phyloP scores from a whole-genome alignment of 2,329 filamentous ascomycete genomes.

The Escovopsis sp. region DNA sequence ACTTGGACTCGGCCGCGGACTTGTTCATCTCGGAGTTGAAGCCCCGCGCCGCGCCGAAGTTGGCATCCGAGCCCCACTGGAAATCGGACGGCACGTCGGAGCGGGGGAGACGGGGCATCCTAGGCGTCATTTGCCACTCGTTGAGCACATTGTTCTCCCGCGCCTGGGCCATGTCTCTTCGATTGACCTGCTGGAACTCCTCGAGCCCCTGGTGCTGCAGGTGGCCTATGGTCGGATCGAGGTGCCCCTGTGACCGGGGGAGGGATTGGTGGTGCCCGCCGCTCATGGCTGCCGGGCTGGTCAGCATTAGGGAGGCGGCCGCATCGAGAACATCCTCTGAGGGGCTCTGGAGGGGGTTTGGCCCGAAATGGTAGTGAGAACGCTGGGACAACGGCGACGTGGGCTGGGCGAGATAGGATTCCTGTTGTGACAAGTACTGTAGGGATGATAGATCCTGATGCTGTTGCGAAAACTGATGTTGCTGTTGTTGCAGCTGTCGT shows the following conservation, averaged over 20 bases:
- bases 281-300: slow-evolving; percentile 14
- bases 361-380: too few species aligned
- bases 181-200: slow-evolving; percentile 25
- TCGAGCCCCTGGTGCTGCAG: slow-evolving; percentile 27
- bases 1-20: slow-evolving; percentile 42
- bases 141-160: slow-evolving; percentile 23
- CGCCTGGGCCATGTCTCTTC: slow-evolving; percentile 15
- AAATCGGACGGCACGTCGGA: slow-evolving; percentile 29
- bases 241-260: slow-evolving; percentile 9
- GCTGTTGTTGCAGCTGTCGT: slow-evolving; percentile 6
- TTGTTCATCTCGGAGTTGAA: slow-evolving; percentile 41
- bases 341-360: slow-evolving; percentile 10
- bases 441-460: too few species aligned
- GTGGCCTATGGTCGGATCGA: slow-evolving; percentile 24
- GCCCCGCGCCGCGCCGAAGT: slow-evolving; percentile 40
- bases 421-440: too few species aligned
- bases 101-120: slow-evolving; percentile 15
- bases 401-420: too few species aligned
- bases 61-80: slow-evolving; percentile 54
- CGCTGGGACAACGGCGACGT: too few species aligned
- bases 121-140: slow-evolving; percentile 25
- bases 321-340: slow-evolving; percentile 40
- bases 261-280: too few species aligned
- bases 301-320: slow-evolving; percentile 37
- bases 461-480: slow-evolving; percentile 7